Evolutionary conservation across 2,329 filamentous ascomycete genomes (phyloP).

Genomic region (Diaporthe ampelina): DNA sequence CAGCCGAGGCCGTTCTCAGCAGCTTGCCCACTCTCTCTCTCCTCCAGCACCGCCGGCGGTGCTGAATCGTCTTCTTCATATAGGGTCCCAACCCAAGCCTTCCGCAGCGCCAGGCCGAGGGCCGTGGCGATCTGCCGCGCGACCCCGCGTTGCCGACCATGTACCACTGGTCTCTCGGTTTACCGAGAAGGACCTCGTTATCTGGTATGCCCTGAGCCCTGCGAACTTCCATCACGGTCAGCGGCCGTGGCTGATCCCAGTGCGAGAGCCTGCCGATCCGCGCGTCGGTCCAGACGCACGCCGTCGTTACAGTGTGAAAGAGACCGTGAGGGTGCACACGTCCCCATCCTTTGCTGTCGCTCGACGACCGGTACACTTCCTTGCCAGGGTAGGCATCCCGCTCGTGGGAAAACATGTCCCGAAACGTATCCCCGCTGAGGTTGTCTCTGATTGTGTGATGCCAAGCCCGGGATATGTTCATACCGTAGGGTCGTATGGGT

Average conservation of each 20-base stretch:
- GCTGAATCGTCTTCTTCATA: constrained; percentile 45
- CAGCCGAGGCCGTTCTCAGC: neutral
- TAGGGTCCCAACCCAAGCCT: constrained; percentile 65
- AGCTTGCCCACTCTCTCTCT: constrained; percentile 3
- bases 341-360: constrained; percentile 60
- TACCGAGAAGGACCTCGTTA: constrained; percentile 77
- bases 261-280: constrained; percentile 68
- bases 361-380: constrained; percentile 59
- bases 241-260: constrained; percentile 72
- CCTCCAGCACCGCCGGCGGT: constrained; percentile 25
- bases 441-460: constrained; percentile 13
- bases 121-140: constrained; percentile 76
- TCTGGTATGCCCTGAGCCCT: constrained; percentile 80
- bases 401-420: constrained; percentile 56
- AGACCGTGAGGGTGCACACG: constrained; percentile 66
- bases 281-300: constrained; percentile 63
- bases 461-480: constrained; percentile 65
- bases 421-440: constrained; percentile 38
- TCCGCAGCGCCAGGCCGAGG: constrained; percentile 73
- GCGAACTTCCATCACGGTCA: constrained; percentile 76
- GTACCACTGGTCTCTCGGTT: constrained; percentile 67
- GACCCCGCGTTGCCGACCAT: constrained; percentile 84
- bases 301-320: constrained; percentile 75
- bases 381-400: constrained; percentile 55
- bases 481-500: constrained; percentile 69